Percentiles rank a stretch among this genome's conserved stretches.
These are phyloP conservation scores for Protea cynaroides DNA, from an alignment of 164 flowering plant species.

Conservation along the genomic window DNA sequence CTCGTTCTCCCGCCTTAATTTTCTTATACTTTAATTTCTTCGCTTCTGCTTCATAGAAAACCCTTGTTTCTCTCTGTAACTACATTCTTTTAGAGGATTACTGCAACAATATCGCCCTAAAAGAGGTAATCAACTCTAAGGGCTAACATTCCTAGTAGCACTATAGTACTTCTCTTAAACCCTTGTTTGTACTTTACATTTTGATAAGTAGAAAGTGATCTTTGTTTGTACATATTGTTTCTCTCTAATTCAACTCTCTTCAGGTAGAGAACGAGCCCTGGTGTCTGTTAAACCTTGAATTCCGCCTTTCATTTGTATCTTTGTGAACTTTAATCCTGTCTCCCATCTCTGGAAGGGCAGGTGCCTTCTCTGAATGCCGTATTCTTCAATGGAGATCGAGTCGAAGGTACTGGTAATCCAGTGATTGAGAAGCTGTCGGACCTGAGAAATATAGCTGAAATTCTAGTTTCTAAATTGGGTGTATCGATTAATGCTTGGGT, in stretches of 20 bases:
- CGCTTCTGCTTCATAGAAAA: not conserved
- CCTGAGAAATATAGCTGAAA: slow-evolving; percentile 46
- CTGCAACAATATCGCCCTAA: too few relatives aligned
- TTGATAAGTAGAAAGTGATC: too few relatives aligned
- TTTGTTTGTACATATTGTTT: not conserved
- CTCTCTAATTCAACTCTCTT: not conserved
- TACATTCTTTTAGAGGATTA: too few relatives aligned
- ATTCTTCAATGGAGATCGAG: slow-evolving; percentile 81
- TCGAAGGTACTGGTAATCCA: slow-evolving; percentile 64
- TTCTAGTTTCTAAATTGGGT: slow-evolving; percentile 75
- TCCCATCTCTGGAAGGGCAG: slow-evolving; percentile 23
- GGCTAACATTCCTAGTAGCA: too few relatives aligned
- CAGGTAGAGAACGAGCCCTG: not conserved
- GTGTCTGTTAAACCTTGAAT: not conserved
- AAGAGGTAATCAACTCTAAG: too few relatives aligned
- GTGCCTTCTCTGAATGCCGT: slow-evolving; percentile 74
- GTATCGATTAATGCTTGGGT: slow-evolving; percentile 69
- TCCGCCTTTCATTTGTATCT: not conserved
- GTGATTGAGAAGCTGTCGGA: slow-evolving; percentile 69
- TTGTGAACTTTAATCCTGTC: not conserved
- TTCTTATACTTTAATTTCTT: not conserved
- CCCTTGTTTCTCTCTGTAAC: not conserved
- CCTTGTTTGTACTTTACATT: too few relatives aligned
- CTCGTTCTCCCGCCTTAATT: not conserved
- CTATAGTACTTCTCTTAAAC: too few relatives aligned